Evolutionary conservation across 108 stramenopile genomes (phyloP), one percentile per base, ranked within the genome.

Genomic region (Cyclostephanos tholiformis): DNA sequence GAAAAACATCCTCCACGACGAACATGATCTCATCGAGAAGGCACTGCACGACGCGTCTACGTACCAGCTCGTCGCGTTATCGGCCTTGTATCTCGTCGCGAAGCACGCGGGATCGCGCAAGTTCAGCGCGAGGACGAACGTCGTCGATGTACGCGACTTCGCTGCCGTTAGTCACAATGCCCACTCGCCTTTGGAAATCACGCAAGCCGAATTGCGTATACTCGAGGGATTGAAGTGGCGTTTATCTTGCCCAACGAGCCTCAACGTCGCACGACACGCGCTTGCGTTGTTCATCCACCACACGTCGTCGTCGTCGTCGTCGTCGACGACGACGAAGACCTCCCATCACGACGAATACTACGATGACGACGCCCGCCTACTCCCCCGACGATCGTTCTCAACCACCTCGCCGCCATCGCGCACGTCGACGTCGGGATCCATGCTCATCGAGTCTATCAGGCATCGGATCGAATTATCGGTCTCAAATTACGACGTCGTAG

Each of bases 391-490:
- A n/a, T n/a, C n/a, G n/a, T n/a, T n/a, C n/a, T n/a, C n/a, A n/a
- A n/a, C n/a, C n/a, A n/a, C n/a, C 17, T 65, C 51, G 58, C 60
- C 13, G 50, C 25, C 48, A 19, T 44, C 14, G 16, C 29, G 22
- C 9, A 50, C 30, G 20, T n/a, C 30, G 59, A 16, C 17, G 32
- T 25, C 44, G 35, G 9, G 55, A 12, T 63, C 60, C 4, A 30
- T 51, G 13, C 13, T 81, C 19, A 55, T 81, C 1, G 75, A 81
- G 16, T 76, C 76, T 38, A 66, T 65, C 17, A 55, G 49, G 13
- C 62, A 72, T 19, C 80, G 76, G 22, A 66, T 76, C 27, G 80
- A 81, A 48, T 23, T 71, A 14, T 49, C 69, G 8, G 64, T 72
- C 7, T 35, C 56, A 16, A 75, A 81, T 43, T 81, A 76, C 48